Evolutionary conservation across 352 stramenopile species (phyloP).

Genomic region (Phytophthora pluvialis): DNA sequence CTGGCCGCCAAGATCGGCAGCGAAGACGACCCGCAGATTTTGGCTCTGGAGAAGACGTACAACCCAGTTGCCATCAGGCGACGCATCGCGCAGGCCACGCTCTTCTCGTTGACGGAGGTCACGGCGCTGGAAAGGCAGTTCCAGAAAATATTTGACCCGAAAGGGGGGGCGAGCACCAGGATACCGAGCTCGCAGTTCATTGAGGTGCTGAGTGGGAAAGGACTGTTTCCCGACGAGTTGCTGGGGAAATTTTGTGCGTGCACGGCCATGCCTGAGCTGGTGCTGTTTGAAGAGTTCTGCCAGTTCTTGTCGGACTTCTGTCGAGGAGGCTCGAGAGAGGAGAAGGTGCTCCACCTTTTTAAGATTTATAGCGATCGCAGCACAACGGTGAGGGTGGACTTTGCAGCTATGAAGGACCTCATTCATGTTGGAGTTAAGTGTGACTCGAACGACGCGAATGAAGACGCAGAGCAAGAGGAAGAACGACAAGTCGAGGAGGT

Average conservation of each 20-base stretch:
- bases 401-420: slow-evolving; percentile 52
- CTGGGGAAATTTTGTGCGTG: slow-evolving; percentile 55
- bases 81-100: slow-evolving; percentile 72
- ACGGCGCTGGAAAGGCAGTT: slow-evolving; percentile 81
- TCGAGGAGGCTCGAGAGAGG: slow-evolving; percentile 45
- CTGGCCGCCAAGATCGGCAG: slow-evolving; percentile 71
- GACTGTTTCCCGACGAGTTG: slow-evolving; percentile 52
- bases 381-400: slow-evolving; percentile 41
- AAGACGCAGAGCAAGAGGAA: slow-evolving; percentile 42
- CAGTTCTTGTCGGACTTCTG: slow-evolving; percentile 80
- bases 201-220: slow-evolving; percentile 48
- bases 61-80: slow-evolving; percentile 84
- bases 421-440: slow-evolving; percentile 42
- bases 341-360: slow-evolving; percentile 62
- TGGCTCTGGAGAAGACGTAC: slow-evolving; percentile 79
- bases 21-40: slow-evolving; percentile 74
- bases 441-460: slow-evolving; percentile 17
- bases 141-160: slow-evolving; percentile 75
- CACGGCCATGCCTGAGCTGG: slow-evolving; percentile 49
- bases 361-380: slow-evolving; percentile 54
- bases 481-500: slow-evolving; percentile 53
- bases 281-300: slow-evolving; percentile 88
- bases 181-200: slow-evolving; percentile 70
- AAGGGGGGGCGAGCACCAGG: slow-evolving; percentile 69
- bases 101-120: slow-evolving; percentile 78